phyloP scores from a whole-genome alignment of 2,329 filamentous ascomycete genomes.

The Cladorrhinum sp. region DNA sequence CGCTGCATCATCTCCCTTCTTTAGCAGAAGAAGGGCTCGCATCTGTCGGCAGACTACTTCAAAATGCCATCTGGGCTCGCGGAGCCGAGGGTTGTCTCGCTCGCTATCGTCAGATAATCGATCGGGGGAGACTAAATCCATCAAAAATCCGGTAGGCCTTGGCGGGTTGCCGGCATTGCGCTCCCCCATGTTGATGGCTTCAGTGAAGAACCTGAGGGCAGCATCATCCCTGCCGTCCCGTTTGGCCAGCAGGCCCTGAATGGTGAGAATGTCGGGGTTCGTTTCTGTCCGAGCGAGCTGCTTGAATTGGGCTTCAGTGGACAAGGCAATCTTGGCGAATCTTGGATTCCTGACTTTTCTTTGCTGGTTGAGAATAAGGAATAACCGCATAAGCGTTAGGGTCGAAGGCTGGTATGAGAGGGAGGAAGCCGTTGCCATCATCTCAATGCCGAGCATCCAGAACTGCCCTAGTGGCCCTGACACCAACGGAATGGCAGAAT shows the following conservation, averaged over 20 bases:
- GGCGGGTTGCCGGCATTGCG: background rate
- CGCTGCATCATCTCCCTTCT: background rate
- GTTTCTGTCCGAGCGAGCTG: constrained; percentile 19
- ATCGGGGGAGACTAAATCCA: no score
- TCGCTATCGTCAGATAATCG: background rate
- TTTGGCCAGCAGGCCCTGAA: constrained; percentile 33
- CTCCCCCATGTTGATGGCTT: constrained; percentile 24
- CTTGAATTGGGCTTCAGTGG: constrained; percentile 26
- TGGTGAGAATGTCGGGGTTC: constrained; percentile 36
- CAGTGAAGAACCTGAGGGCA: constrained; percentile 32
- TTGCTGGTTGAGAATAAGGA: constrained; percentile 16
- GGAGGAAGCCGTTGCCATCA: constrained; percentile 34
- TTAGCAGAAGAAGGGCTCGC: constrained; percentile 30
- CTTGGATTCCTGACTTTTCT: constrained; percentile 17
- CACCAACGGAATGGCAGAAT: constrained; percentile 30
- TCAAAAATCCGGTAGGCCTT: no score
- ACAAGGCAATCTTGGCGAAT: constrained; percentile 22
- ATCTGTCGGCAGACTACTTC: constrained; percentile 32
- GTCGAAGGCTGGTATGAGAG: constrained; percentile 37
- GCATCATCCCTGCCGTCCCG: constrained; percentile 19
- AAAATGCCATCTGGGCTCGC: constrained; percentile 35
- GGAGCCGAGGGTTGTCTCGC: background rate
- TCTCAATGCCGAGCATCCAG: constrained; percentile 31
- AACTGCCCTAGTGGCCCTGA: constrained; percentile 5
- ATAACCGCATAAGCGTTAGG: constrained; percentile 31